Evolutionary conservation across 1,139 yeast genomes (phyloP).

Genomic region (Scheffersomyces illinoinensis): DNA sequence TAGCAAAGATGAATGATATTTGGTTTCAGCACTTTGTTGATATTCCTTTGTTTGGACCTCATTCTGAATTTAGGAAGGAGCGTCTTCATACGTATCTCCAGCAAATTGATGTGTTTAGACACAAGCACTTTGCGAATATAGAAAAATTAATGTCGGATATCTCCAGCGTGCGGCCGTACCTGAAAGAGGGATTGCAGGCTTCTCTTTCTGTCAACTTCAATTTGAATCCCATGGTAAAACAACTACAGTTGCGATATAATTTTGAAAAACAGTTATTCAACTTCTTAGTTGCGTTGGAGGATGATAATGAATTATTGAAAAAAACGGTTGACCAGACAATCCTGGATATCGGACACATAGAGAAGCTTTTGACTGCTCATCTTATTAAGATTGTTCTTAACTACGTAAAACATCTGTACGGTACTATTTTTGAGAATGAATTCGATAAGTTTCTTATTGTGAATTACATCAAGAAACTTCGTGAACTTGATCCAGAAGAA

Average conservation of each 20-base stretch:
- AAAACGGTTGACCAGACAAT: slow-evolving; percentile 6
- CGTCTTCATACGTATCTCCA: slow-evolving; percentile 15
- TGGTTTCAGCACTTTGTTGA: slow-evolving; percentile 19
- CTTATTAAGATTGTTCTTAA: slow-evolving; percentile 19
- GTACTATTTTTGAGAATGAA: slow-evolving; percentile 9
- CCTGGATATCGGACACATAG: slow-evolving; percentile 16
- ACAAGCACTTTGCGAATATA: slow-evolving; percentile 9
- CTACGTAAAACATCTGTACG: slow-evolving; percentile 7
- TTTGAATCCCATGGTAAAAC: slow-evolving; percentile 17
- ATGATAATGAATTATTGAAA: slow-evolving; percentile 1
- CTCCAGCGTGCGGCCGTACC: slow-evolving; percentile 1
- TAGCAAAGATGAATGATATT: slow-evolving; percentile 16
- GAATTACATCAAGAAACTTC: slow-evolving; percentile 17
- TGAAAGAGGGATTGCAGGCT: slow-evolving; percentile 7
- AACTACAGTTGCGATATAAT: slow-evolving; percentile 28
- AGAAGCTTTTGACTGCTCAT: slow-evolving; percentile 14
- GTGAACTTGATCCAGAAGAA: slow-evolving; percentile 4
- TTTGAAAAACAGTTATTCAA: slow-evolving; percentile 24
- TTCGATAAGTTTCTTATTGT: slow-evolving; percentile 30
- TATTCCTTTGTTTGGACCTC: slow-evolving; percentile 20
- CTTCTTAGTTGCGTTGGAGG: slow-evolving; percentile 13
- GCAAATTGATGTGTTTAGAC: slow-evolving; percentile 20
- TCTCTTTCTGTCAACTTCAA: slow-evolving; percentile 23
- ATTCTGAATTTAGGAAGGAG: neutral
- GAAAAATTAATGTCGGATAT: neutral